Percentiles rank a stretch among this genome's conserved stretches.
Evolutionary conservation across 495 filamentous ascomycete species (phyloP).

Genomic region (Terfezia boudieri): DNA sequence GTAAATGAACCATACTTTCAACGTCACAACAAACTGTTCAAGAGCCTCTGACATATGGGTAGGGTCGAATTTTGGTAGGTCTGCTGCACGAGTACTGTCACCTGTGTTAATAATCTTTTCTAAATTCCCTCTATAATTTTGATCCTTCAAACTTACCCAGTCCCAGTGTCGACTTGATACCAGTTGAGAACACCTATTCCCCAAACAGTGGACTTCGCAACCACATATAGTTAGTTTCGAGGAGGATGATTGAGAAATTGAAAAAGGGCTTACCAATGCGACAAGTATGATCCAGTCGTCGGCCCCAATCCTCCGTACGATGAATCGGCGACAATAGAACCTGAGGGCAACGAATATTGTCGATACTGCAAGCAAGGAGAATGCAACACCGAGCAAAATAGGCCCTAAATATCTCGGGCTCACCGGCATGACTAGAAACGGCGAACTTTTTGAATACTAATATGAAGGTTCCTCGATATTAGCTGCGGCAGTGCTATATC

Average conservation of each 20-base stretch:
- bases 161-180: slow-evolving; percentile 11
- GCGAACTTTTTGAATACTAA: too few relatives aligned
- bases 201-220: slow-evolving; percentile 7
- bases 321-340: slow-evolving; percentile 7
- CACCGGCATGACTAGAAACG: too few relatives aligned
- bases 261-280: slow-evolving; percentile 5
- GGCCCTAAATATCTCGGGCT: background rate
- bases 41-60: background rate
- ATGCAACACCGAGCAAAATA: slow-evolving; percentile 4
- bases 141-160: slow-evolving; percentile 3
- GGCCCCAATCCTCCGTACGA: slow-evolving; percentile 3
- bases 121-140: background rate
- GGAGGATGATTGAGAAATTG: background rate
- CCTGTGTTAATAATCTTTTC: background rate
- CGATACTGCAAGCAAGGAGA: slow-evolving; percentile 5
- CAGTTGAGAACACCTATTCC: slow-evolving; percentile 9
- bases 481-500: too few relatives aligned
- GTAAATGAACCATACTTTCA: slow-evolving; percentile 17
- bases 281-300: slow-evolving; percentile 13
- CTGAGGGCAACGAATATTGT: slow-evolving; percentile 9
- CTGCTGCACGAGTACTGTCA: background rate
- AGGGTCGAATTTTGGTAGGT: background rate
- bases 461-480: too few relatives aligned
- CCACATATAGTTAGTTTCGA: background rate
- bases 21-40: slow-evolving; percentile 2